Percentiles rank a stretch among this genome's conserved stretches.
phyloP scores from a whole-genome alignment of 148 eudicot genomes.

The Vaccinium corymbosum region DNA sequence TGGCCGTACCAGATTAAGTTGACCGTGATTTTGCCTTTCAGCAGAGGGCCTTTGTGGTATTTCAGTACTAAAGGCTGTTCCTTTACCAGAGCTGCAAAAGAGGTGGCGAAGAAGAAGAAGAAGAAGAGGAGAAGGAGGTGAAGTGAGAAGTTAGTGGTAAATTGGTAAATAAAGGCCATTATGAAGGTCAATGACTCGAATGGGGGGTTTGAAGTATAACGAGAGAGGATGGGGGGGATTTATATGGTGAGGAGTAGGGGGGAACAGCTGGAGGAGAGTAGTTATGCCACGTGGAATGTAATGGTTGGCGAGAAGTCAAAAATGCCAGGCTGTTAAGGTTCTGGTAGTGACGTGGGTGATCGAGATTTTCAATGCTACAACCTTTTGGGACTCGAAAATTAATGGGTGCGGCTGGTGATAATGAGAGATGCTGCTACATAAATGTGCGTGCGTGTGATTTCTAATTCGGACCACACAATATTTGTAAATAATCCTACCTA shows the following conservation, averaged over 20 bases:
- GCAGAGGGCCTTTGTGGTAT: slow-evolving; percentile 60
- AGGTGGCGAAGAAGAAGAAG: background rate
- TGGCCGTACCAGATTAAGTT: slow-evolving; percentile 77
- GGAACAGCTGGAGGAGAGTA: slow-evolving; percentile 34
- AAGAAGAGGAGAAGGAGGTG: background rate
- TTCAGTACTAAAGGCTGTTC: slow-evolving; percentile 40
- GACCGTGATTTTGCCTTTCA: slow-evolving; percentile 54
- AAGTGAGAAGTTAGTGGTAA: slow-evolving; percentile 26
- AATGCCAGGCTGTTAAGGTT: slow-evolving; percentile 35
- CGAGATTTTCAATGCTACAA: background rate
- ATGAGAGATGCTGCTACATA: background rate
- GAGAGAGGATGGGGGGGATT: too few relatives aligned
- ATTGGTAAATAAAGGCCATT: slow-evolving; percentile 27
- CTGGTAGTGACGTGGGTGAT: slow-evolving; percentile 26
- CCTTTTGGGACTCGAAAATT: background rate
- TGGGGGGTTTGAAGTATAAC: too few relatives aligned
- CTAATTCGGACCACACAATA: background rate
- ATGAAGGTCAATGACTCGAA: background rate
- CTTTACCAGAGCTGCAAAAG: slow-evolving; percentile 35
- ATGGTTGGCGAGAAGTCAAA: background rate
- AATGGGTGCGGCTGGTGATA: background rate
- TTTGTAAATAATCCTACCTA: too few relatives aligned
- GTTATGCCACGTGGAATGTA: slow-evolving; percentile 17
- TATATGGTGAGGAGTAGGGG: background rate
- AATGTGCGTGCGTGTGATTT: background rate